These are phyloP conservation scores for Pulveroboletus sp. DNA, from an alignment of 768 basidiomycete genomes.

Conservation along the genomic window DNA sequence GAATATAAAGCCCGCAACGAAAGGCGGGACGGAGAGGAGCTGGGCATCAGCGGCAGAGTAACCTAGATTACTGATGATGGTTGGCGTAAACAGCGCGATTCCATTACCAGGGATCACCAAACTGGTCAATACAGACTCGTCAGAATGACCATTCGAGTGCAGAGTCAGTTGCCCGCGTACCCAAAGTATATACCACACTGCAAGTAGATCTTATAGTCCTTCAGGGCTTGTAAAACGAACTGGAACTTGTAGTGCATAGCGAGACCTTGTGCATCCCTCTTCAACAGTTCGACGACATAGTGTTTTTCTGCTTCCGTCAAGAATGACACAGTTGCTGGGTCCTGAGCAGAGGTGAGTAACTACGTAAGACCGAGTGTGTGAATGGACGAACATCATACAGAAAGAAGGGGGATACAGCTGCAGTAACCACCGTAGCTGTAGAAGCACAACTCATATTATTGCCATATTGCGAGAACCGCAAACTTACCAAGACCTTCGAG, in stretches of 20 bases:
- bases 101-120: conserved; percentile 44
- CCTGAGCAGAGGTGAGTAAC: conserved; percentile 24
- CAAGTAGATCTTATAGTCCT: conserved; percentile 40
- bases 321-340: conserved; percentile 55
- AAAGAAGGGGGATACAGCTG: conserved; percentile 37
- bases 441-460: background rate
- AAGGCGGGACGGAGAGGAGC: conserved; percentile 47
- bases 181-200: conserved; percentile 38
- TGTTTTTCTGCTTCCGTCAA: conserved; percentile 42
- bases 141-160: background rate
- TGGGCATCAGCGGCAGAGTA: conserved; percentile 49
- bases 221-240: conserved; percentile 48
- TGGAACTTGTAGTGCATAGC: conserved; percentile 42
- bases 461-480: too few species aligned
- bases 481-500: conserved; percentile 25
- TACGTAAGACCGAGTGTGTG: background rate
- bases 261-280: conserved; percentile 40
- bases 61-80: conserved; percentile 46
- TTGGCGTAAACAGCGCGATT: conserved; percentile 46
- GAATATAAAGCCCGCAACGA: conserved; percentile 39
- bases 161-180: conserved; percentile 15
- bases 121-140: conserved; percentile 20
- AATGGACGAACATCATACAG: conserved; percentile 48
- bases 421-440: conserved; percentile 17
- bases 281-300: conserved; percentile 39